Percentiles rank a stretch among this genome's conserved stretches.
These are phyloP conservation scores for Croton laevigatus DNA, from an alignment of 441 rosid genomes.

Conservation along the genomic window DNA sequence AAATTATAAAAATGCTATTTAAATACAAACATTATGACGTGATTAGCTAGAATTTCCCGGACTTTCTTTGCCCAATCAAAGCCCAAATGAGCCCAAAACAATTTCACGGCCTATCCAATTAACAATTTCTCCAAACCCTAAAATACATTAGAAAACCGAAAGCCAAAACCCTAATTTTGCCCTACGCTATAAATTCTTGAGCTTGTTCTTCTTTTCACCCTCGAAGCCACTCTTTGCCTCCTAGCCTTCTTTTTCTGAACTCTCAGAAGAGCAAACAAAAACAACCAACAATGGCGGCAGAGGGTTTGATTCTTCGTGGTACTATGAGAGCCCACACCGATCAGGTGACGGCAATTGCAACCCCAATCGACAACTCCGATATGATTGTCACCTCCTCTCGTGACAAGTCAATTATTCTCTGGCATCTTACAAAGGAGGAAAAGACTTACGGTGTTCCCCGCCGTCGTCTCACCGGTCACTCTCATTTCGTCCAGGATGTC, in stretches of 20 bases:
- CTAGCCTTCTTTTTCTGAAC: neutral
- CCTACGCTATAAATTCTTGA: neutral
- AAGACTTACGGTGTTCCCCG: slow-evolving; percentile 74
- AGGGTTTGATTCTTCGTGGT: slow-evolving; percentile 65
- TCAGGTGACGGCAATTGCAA: slow-evolving; percentile 91
- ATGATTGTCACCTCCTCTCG: slow-evolving; percentile 91
- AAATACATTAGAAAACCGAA: neutral
- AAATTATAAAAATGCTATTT: too few relatives aligned
- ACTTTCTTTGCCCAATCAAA: neutral
- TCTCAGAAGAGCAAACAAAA: neutral
- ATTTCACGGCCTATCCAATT: neutral
- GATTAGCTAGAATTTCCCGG: too few relatives aligned
- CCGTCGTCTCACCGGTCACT: slow-evolving; percentile 90
- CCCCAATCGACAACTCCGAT: slow-evolving; percentile 81
- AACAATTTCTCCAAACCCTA: neutral
- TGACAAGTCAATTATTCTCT: slow-evolving; percentile 86
- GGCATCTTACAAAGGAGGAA: slow-evolving; percentile 87
- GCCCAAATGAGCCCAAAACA: neutral
- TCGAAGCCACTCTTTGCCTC: neutral
- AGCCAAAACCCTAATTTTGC: neutral
- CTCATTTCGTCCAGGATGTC: slow-evolving; percentile 88
- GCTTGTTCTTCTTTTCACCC: neutral
- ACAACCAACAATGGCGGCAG: slow-evolving; percentile 31
- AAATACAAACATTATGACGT: too few relatives aligned
- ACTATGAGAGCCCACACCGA: slow-evolving; percentile 97